These are phyloP conservation scores for Xylaria flabelliformis DNA, from an alignment of 495 filamentous ascomycete genomes.

Conservation along the genomic window DNA sequence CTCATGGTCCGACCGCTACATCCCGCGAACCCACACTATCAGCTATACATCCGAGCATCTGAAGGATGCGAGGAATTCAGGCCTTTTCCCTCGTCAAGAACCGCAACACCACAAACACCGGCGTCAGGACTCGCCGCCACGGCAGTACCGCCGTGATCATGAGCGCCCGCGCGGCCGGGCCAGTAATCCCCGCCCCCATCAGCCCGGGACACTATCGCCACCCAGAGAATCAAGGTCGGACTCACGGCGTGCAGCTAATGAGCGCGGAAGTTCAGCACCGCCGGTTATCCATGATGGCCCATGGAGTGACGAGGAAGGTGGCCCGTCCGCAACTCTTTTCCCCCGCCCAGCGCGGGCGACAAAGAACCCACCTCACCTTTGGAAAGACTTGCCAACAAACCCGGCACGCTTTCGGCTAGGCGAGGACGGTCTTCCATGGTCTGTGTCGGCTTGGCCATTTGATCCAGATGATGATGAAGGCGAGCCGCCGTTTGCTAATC, in stretches of 20 bases:
- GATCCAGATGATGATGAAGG: constrained; percentile 21
- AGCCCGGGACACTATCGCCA: constrained; percentile 8
- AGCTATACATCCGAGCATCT: constrained; percentile 51
- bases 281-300: constrained; percentile 52
- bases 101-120: constrained; percentile 27
- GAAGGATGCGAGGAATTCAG: constrained; percentile 44
- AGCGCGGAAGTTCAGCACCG: constrained; percentile 53
- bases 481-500: constrained; percentile 25
- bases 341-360: constrained; percentile 21
- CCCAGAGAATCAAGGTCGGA: constrained; percentile 10
- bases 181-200: neutral
- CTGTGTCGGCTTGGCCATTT: constrained; percentile 44
- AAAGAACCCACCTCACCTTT: constrained; percentile 32
- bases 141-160: constrained; percentile 36
- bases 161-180: constrained; percentile 30
- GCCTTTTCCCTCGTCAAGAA: constrained; percentile 51
- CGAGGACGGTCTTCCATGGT: constrained; percentile 54
- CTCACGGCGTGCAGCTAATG: constrained; percentile 27
- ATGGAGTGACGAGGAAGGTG: constrained; percentile 43
- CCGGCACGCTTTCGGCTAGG: constrained; percentile 53
- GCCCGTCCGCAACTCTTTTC: constrained; percentile 34
- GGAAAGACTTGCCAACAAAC: constrained; percentile 48
- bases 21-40: constrained; percentile 49
- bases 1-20: constrained; percentile 48
- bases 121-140: constrained; percentile 33